Evolutionary conservation across 495 filamentous ascomycete genomes (phyloP), one percentile per base, ranked within the genome.

Genomic region (Aspergillus funiculosus): DNA sequence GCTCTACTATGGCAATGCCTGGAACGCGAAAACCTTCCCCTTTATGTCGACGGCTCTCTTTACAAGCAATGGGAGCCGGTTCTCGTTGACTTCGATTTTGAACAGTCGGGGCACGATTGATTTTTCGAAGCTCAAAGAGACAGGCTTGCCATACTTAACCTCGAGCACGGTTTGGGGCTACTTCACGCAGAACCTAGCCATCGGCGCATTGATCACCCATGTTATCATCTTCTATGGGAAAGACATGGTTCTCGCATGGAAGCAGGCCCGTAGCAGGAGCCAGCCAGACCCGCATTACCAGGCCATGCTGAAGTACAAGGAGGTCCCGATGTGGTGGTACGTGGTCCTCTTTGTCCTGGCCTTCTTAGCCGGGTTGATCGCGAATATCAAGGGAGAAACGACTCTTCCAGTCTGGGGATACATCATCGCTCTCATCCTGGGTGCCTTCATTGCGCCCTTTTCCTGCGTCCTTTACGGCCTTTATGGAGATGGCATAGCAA

Each of bases 321-420:
- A 78, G 48, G 56, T 61, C 2, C 77, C 79, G 4, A 61, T 62
- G 53, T 78, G 72, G 72, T 81, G 79, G 79, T 82, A 75, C 31
- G 52, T 54, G 0, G 41, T 45, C 0, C 56, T 77, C 2, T 59
- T 81, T 10, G 48, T 75, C 18, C 32, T 64, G 19, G 72, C 68
- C 32, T 74, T 77, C 36, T 44, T 75, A 24, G 59, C 75, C 1
- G 79, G 74, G 5, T 52, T 81, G 7, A 61, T 69, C 21, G 65
- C 68, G 9, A 65, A 68, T 18, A 61, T 73, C 41, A 65, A 66
- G 49, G 68, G 70, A 30, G 54, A 75, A 6, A 69, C 71, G 14
- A 75, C 74, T 0, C 61, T 81, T 8, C 73, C 78, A 0, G 69
- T 52, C 24, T 81, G 77, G 78, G 77, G 67, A 2, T 80, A 74